Percentiles rank a stretch among this genome's conserved stretches.
These are phyloP conservation scores for Chondrus crispus DNA, from an alignment of 23 red algal genomes.

Conservation along the genomic window DNA sequence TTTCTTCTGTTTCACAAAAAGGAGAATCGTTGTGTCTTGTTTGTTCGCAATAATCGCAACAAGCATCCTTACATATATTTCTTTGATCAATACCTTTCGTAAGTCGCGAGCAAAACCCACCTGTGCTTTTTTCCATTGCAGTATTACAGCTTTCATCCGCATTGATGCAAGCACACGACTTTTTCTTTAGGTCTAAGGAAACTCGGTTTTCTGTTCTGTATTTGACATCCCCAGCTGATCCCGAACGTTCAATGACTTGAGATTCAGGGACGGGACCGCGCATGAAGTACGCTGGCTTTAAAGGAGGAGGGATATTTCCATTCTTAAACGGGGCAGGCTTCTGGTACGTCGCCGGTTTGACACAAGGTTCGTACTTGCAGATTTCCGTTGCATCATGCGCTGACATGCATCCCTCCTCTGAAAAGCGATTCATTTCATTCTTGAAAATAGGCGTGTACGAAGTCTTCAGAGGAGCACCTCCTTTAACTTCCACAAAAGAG, in stretches of 20 bases:
- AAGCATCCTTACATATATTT: neutral
- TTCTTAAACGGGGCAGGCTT: constrained; percentile 22
- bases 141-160: neutral
- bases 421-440: constrained; percentile 50
- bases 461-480: neutral
- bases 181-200: neutral
- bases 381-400: constrained; percentile 33
- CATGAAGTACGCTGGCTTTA: constrained; percentile 27
- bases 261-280: neutral
- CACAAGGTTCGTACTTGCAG: constrained; percentile 51
- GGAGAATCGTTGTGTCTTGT: too few species aligned
- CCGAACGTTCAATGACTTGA: neutral
- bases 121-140: neutral
- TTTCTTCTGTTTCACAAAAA: too few species aligned
- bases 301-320: neutral
- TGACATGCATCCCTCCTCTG: constrained; percentile 50
- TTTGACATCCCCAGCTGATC: neutral
- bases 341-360: constrained; percentile 3
- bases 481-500: constrained; percentile 54
- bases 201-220: neutral
- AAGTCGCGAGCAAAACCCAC: neutral
- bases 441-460: constrained; percentile 28
- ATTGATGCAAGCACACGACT: neutral
- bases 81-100: neutral
- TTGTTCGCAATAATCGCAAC: too few species aligned